A percentile compares a stretch with the other conserved stretches of the same genome.
phyloP scores from a whole-genome alignment of 169 alveolate species.

The Miamiensis avidus region DNA sequence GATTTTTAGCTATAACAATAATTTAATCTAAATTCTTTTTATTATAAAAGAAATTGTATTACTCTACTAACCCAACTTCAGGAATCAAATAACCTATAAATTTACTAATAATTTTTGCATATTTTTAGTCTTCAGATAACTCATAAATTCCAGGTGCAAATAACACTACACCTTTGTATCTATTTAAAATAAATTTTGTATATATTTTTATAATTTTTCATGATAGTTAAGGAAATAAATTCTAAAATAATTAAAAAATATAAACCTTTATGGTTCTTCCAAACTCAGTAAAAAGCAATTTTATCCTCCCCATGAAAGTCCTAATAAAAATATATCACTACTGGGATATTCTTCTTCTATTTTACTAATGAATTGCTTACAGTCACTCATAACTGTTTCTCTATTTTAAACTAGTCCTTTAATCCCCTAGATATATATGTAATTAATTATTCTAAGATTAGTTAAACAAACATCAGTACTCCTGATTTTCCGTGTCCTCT shows the following conservation, averaged over 20 bases:
- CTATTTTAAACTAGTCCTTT: no score
- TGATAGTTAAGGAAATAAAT: no score
- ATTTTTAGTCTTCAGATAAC: not conserved
- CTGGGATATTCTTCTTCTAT: conserved; percentile 3
- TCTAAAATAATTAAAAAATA: no score
- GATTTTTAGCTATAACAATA: conserved; percentile 8
- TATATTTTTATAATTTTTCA: no score
- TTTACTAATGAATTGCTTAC: no score
- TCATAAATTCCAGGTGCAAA: conserved; percentile 42
- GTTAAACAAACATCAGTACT: no score
- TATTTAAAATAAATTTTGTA: no score
- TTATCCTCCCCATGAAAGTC: conserved; percentile 43
- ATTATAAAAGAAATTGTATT: not conserved
- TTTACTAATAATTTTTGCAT: conserved; percentile 2
- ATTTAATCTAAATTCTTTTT: not conserved
- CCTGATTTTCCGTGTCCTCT: no score
- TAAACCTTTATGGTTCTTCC: not conserved
- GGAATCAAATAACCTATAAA: conserved; percentile 5
- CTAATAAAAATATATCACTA: conserved; percentile 18
- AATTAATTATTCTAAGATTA: no score
- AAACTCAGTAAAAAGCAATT: conserved; percentile 23
- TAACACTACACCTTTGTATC: conserved; percentile 27
- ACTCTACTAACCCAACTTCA: not conserved
- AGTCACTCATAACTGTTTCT: no score
- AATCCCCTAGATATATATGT: no score